Conservation (phyloP, 768 basidiomycete genomes). For the Russula abietina region DNA sequence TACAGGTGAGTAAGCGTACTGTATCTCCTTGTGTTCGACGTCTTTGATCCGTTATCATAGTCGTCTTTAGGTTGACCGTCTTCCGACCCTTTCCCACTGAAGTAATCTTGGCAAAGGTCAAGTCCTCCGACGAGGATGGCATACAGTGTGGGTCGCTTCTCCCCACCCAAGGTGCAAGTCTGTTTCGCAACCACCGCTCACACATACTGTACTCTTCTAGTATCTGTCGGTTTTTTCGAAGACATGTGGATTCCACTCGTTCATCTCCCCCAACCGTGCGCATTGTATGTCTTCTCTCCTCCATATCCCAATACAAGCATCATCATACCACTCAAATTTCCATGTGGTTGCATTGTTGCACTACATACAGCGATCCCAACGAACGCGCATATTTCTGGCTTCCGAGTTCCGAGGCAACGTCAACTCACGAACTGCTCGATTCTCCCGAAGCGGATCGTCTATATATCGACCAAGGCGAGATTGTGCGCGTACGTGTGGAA, state of each 20-base stretch:
- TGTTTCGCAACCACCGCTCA: neutral
- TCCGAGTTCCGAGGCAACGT: constrained; percentile 47
- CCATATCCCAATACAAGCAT: neutral
- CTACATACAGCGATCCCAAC: constrained; percentile 57
- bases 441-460: constrained; percentile 59
- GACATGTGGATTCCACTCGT: constrained; percentile 80
- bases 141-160: constrained; percentile 59
- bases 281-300: constrained; percentile 50
- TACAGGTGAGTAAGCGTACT: constrained; percentile 51
- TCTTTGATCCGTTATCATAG: constrained; percentile 37
- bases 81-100: constrained; percentile 90
- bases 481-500: constrained; percentile 73
- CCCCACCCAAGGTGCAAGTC: too few relatives aligned
- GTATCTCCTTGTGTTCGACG: neutral
- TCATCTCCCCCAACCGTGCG: constrained; percentile 75
- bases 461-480: constrained; percentile 75
- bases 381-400: constrained; percentile 84
- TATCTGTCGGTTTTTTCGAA: constrained; percentile 92
- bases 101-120: constrained; percentile 83
- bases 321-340: neutral
- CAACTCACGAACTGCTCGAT: constrained; percentile 61
- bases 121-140: constrained; percentile 78
- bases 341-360: too few relatives aligned
- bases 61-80: constrained; percentile 81
- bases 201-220: neutral